A percentile compares a stretch with the other conserved stretches of the same genome.
phyloP scores from a whole-genome alignment of 495 filamentous ascomycete genomes.

The Penicillium macrosclerotiorum region DNA sequence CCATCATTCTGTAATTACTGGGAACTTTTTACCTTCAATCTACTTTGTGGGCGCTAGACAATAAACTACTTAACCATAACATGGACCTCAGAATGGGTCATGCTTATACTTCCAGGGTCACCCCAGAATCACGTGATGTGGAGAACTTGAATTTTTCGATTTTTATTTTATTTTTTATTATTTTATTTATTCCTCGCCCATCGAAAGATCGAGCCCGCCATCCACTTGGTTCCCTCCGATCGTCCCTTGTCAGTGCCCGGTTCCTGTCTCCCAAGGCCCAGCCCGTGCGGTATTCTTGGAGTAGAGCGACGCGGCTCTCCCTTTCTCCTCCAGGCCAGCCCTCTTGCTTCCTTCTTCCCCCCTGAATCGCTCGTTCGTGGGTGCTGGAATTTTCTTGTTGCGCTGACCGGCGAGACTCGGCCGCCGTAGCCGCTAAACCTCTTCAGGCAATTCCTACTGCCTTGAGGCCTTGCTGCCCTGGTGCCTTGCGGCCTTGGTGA shows the following conservation, averaged over 20 bases:
- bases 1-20: background rate
- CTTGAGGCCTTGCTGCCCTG: conserved; percentile 7
- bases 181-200: conserved; percentile 16
- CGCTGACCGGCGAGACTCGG: conserved; percentile 26
- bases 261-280: conserved; percentile 1
- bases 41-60: too few species aligned
- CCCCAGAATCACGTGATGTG: conserved; percentile 27
- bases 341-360: conserved; percentile 12
- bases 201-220: conserved; percentile 27
- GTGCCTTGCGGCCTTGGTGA: conserved; percentile 16
- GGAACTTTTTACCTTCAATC: too few species aligned
- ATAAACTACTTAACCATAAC: too few species aligned
- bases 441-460: conserved; percentile 12
- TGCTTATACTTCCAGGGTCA: too few species aligned
- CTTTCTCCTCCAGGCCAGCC: conserved; percentile 3
- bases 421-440: conserved; percentile 28
- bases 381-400: conserved; percentile 22
- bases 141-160: conserved; percentile 14
- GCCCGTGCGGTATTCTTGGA: conserved; percentile 5
- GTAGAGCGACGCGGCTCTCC: conserved; percentile 1
- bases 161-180: conserved; percentile 22
- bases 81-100: too few species aligned
- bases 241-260: conserved; percentile 9
- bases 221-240: conserved; percentile 27
- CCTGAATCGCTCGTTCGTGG: conserved; percentile 22